A percentile compares a stretch with the other conserved stretches of the same genome.
phyloP scores from a whole-genome alignment of 176 grass and related monocot genomes.

The Carex cristatella region DNA sequence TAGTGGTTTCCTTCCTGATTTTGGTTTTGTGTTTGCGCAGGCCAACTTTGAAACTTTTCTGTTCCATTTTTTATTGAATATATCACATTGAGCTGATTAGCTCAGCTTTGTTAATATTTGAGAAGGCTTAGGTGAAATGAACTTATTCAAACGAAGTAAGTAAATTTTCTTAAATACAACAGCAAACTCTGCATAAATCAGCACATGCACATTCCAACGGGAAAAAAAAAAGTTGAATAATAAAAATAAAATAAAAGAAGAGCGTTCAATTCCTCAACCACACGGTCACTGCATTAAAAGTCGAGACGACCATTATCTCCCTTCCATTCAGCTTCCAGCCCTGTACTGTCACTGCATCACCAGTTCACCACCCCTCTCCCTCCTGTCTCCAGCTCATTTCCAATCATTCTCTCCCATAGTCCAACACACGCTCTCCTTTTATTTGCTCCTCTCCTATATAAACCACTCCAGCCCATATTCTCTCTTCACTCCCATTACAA shows the following conservation, averaged over 20 bases:
- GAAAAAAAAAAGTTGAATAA: not conserved
- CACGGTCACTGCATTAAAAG: conserved; percentile 1
- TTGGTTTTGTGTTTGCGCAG: too few species aligned
- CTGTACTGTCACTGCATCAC: not conserved
- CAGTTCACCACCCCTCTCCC: not conserved
- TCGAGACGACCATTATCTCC: not conserved
- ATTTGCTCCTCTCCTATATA: not conserved
- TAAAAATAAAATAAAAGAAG: not conserved
- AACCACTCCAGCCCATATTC: not conserved
- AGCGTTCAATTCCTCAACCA: not conserved
- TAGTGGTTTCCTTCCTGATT: too few species aligned
- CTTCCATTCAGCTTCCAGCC: not conserved
- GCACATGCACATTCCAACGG: not conserved
- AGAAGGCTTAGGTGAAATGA: not conserved
- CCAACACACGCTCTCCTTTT: not conserved
- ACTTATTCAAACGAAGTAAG: not conserved
- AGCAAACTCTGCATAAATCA: not conserved
- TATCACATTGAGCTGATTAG: too few species aligned
- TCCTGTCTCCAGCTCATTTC: conserved; percentile 51
- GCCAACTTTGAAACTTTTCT: too few species aligned
- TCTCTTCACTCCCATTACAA: not conserved
- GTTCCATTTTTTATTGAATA: too few species aligned
- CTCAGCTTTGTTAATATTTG: too few species aligned
- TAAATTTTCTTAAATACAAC: not conserved
- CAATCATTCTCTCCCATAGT: conserved; percentile 9